Conservation (phyloP, 129 eudicot genomes). For the Arctium lappa region DNA sequence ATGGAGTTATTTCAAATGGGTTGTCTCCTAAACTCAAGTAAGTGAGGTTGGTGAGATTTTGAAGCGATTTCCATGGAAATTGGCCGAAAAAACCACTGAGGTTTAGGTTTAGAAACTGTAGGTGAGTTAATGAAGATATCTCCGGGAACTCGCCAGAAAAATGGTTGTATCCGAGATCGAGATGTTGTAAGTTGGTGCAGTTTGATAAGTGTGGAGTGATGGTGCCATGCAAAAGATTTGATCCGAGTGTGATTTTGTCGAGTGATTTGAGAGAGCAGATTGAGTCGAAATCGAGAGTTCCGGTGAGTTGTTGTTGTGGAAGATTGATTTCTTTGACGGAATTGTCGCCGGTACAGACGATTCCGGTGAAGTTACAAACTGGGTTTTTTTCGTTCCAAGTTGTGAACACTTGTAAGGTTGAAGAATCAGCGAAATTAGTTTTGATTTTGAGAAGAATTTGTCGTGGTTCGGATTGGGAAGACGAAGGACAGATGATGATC, state of each 20-base stretch:
- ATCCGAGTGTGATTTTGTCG: conserved; percentile 42
- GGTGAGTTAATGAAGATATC: conserved; percentile 44
- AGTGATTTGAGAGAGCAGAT: conserved; percentile 48
- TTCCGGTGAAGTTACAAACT: conserved; percentile 56
- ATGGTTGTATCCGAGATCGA: conserved; percentile 45
- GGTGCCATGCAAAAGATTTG: conserved; percentile 47
- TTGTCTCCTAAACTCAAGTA: conserved; percentile 63
- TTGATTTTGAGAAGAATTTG: conserved; percentile 48
- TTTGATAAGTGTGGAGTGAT: conserved; percentile 36
- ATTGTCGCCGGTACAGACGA: conserved; percentile 29
- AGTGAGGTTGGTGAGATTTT: conserved; percentile 38
- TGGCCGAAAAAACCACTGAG: conserved; percentile 45
- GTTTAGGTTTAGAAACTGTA: conserved; percentile 37
- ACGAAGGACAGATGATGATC: conserved; percentile 10
- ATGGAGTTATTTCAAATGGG: conserved; percentile 39
- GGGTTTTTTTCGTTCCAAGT: conserved; percentile 38
- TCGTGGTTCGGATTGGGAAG: conserved; percentile 29
- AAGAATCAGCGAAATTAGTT: conserved; percentile 26
- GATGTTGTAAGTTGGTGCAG: conserved; percentile 43
- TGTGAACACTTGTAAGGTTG: conserved; percentile 28
- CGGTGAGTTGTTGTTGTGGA: conserved; percentile 31
- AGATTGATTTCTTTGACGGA: conserved; percentile 52
- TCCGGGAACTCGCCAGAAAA: conserved; percentile 50
- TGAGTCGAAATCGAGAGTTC: conserved; percentile 45
- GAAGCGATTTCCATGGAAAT: conserved; percentile 61